Evolutionary conservation across 768 basidiomycete genomes (phyloP).

Genomic region (Mycena alexandri): DNA sequence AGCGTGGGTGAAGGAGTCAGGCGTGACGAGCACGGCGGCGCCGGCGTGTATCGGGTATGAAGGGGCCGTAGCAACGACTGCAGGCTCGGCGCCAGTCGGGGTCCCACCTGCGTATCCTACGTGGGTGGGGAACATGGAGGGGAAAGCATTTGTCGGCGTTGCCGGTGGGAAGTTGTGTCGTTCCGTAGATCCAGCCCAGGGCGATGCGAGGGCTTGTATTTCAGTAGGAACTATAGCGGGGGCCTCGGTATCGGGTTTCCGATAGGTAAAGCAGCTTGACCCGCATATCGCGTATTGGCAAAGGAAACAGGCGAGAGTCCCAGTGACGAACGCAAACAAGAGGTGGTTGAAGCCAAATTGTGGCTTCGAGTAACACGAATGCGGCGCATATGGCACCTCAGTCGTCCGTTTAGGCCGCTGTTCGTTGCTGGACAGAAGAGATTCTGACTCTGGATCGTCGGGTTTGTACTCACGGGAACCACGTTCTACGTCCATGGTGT

Average conservation of each 20-base stretch:
- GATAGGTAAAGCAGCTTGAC: conserved; percentile 52
- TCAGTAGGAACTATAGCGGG: conserved; percentile 33
- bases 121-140: conserved; percentile 80
- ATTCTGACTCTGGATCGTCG: conserved; percentile 48
- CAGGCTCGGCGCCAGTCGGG: conserved; percentile 84
- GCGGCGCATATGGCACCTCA: conserved; percentile 19
- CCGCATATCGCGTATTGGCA: conserved; percentile 64
- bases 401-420: conserved; percentile 16
- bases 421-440: conserved; percentile 47
- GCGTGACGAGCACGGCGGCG: conserved; percentile 72
- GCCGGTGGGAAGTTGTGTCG: conserved; percentile 79
- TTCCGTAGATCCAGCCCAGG: conserved; percentile 80
- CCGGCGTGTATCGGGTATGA: conserved; percentile 84
- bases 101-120: conserved; percentile 85
- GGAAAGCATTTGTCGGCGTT: conserved; percentile 78
- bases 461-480: conserved; percentile 33
- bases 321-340: conserved; percentile 65
- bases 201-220: conserved; percentile 60
- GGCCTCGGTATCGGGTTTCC: conserved; percentile 8
- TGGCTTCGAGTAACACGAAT: conserved; percentile 39
- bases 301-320: conserved; percentile 62
- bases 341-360: conserved; percentile 56
- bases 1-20: conserved; percentile 50
- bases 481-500: conserved; percentile 22
- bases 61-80: conserved; percentile 78